Percentiles rank a stretch among this genome's conserved stretches.
Evolutionary conservation across 768 basidiomycete species (phyloP).

Genomic region (Russula sp.): DNA sequence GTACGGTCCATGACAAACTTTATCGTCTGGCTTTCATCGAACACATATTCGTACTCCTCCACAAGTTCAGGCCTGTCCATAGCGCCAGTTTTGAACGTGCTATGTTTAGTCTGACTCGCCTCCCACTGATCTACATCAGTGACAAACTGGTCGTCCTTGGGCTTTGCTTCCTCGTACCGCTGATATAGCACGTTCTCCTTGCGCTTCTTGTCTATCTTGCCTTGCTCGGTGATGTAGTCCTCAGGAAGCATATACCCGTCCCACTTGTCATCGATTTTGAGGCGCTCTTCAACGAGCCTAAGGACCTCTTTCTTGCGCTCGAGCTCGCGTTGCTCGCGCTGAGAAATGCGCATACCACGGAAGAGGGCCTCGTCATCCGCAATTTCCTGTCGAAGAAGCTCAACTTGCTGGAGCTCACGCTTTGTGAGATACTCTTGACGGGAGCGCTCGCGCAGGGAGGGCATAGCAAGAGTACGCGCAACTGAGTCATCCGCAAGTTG

Average conservation of each 20-base stretch:
- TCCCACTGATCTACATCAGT: conserved; percentile 99
- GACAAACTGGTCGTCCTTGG: conserved; percentile 88
- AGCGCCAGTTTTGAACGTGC: conserved; percentile 86
- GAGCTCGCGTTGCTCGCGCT: conserved; percentile 70
- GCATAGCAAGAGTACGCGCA: conserved; percentile 44
- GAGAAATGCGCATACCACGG: conserved; percentile 84
- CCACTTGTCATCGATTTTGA: conserved; percentile 90
- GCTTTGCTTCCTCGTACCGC: conserved; percentile 91
- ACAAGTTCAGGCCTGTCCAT: conserved; percentile 78
- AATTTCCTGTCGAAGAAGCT: conserved; percentile 86
- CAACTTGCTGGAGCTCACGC: conserved; percentile 93
- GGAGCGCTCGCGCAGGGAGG: conserved; percentile 78
- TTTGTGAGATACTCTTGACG: conserved; percentile 96
- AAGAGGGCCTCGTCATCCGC: conserved; percentile 91
- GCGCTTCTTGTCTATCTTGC: conserved; percentile 96
- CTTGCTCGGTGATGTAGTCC: conserved; percentile 97
- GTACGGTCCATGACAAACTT: conserved; percentile 84
- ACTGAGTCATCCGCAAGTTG: conserved; percentile 61
- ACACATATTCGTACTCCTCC: conserved; percentile 94
- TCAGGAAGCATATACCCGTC: conserved; percentile 97
- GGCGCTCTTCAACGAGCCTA: conserved; percentile 84
- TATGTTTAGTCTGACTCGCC: conserved; percentile 79
- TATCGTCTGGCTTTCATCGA: conserved; percentile 96
- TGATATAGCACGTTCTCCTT: conserved; percentile 88
- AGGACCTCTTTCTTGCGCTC: conserved; percentile 91